Base-by-base conservation (phyloP, 305 asterid genomes). In the Salvia sclarea region DNA sequence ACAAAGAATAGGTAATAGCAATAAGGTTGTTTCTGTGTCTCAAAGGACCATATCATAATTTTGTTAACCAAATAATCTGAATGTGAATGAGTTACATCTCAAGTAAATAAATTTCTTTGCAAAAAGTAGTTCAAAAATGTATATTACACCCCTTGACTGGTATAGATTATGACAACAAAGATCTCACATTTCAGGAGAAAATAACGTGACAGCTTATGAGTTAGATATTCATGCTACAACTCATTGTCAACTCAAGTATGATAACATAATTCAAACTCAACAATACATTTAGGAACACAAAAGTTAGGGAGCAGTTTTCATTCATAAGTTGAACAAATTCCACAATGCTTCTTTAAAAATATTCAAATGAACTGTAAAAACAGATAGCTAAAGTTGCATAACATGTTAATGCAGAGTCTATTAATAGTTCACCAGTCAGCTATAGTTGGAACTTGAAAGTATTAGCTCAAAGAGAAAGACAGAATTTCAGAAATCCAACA, bases 361-460 rank as follows among this genome's bases (percentile, higher is more conserved):
- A 24, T 20, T 16, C 31, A 21, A 9, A 74, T 50, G 13, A 68
- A 75, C 60, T 67, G 20, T 17, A 40, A 50, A 55, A 40, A 47
- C 25, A 44, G 21, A 59, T 17, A n/a, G 40, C 20, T 6, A 5
- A 31, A 13, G 6, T 31, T 18, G 35, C 68, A 69, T 22, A 52
- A 60, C 6, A 40, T 33, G 43, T 22, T 43, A 49, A 17, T 30
- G 9, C 17, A 2, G 31, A 52, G 13, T 11, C 6, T 2, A 13
- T 0, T 5, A 21, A 31, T 53, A 11, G 1, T 20, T 67, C 6
- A 10, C 16, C 62, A 11, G 18, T 63, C 28, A 30, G 45, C 30
- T 31, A n/a, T n/a, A n/a, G n/a, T n/a, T n/a, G n/a, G 43, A 54
- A 60, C 55, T 49, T 10, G 54, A 60, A 59, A 47, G 11, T 45